A percentile compares a stretch with the other conserved stretches of the same genome.
Evolutionary conservation across 2,329 filamentous ascomycete species (phyloP).

Genomic region (Paramyrothecium roridum): DNA sequence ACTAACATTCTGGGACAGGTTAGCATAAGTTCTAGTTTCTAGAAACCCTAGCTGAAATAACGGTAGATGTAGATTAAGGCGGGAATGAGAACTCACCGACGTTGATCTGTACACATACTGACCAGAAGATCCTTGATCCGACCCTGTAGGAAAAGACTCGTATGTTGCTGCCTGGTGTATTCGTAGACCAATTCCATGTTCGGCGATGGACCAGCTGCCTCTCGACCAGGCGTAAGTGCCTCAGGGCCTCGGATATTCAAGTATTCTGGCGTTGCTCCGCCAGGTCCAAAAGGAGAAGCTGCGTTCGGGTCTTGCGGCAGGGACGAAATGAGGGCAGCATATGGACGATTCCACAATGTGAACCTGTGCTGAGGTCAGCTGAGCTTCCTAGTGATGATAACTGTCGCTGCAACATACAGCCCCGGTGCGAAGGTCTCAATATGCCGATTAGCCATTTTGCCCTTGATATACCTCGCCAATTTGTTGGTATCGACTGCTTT

Average conservation of each 20-base stretch:
- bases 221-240: neutral
- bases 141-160: conserved; percentile 9
- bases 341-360: conserved; percentile 7
- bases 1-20: conserved; percentile 5
- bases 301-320: neutral
- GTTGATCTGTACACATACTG: conserved; percentile 5
- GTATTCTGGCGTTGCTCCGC: conserved; percentile 4
- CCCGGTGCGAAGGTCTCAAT: conserved; percentile 1
- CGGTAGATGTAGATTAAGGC: neutral
- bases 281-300: conserved; percentile 4
- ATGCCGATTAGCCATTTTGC: neutral
- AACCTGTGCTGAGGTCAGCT: conserved; percentile 4
- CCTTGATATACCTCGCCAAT: conserved; percentile 2
- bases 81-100: conserved; percentile 2
- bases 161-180: neutral
- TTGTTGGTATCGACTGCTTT: conserved; percentile 1
- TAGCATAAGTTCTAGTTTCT: too few relatives aligned
- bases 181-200: conserved; percentile 7
- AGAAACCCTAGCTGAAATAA: too few relatives aligned
- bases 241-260: conserved; percentile 6
- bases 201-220: conserved; percentile 3
- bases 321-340: conserved; percentile 5
- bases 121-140: conserved; percentile 2
- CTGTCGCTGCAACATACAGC: conserved; percentile 2
- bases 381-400: neutral